Conservation (phyloP, 768 basidiomycete genomes). For the Kwoniella sp. region DNA sequence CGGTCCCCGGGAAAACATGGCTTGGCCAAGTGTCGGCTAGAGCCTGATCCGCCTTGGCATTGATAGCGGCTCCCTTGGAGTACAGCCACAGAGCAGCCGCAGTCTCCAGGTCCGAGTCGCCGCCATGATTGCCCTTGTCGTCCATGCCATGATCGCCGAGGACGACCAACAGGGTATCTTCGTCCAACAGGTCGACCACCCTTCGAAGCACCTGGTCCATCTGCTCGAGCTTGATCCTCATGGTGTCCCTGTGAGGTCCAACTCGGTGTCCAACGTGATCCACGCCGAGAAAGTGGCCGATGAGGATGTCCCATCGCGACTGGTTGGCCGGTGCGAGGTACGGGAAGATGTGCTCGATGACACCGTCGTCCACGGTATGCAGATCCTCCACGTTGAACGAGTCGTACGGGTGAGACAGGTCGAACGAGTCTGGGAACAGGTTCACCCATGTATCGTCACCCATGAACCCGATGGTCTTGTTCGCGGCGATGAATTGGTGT, state of each 20-base stretch:
- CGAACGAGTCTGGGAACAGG: constrained; percentile 75
- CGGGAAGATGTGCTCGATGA: constrained; percentile 76
- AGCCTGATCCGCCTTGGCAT: neutral
- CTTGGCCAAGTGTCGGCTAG: constrained; percentile 11
- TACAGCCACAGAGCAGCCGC: constrained; percentile 87
- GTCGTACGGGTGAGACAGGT: constrained; percentile 80
- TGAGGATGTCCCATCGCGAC: constrained; percentile 72
- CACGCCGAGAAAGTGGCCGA: constrained; percentile 91
- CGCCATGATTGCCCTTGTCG: constrained; percentile 86
- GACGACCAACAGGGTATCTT: constrained; percentile 84
- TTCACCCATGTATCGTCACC: constrained; percentile 97
- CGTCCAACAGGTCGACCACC: constrained; percentile 65
- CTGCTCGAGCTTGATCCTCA: constrained; percentile 78
- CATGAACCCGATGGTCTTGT: constrained; percentile 72
- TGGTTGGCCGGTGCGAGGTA: constrained; percentile 55
- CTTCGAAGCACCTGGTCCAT: constrained; percentile 75
- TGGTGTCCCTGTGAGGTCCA: constrained; percentile 79
- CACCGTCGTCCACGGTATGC: constrained; percentile 89
- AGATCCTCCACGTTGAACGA: constrained; percentile 99
- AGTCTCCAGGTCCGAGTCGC: constrained; percentile 79
- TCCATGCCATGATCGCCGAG: constrained; percentile 99
- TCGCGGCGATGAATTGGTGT: constrained; percentile 58
- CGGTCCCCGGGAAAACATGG: constrained; percentile 37
- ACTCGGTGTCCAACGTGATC: constrained; percentile 95
- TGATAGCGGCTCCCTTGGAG: constrained; percentile 64